A percentile compares a stretch with the other conserved stretches of the same genome.
These are phyloP conservation scores for Exophiala bonariae DNA, from an alignment of 2,329 filamentous ascomycete genomes.

Conservation along the genomic window DNA sequence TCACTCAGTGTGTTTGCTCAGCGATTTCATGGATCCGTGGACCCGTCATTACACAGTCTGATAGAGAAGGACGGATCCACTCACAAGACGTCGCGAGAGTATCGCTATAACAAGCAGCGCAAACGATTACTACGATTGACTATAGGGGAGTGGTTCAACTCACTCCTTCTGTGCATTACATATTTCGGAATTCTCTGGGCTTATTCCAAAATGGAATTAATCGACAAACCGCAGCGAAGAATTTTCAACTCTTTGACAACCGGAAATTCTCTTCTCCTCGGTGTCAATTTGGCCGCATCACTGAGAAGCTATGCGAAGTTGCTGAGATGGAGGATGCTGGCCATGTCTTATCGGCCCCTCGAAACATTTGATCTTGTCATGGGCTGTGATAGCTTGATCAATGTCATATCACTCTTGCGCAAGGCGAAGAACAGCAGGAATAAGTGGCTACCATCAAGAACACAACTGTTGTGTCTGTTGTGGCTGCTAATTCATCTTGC, in stretches of 20 bases:
- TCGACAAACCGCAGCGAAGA: conserved; percentile 16
- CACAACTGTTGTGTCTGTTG: conserved; percentile 19
- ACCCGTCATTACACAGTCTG: conserved; percentile 17
- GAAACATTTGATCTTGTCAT: conserved; percentile 26
- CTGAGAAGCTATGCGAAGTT: conserved; percentile 24
- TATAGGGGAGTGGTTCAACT: conserved; percentile 23
- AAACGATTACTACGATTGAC: conserved; percentile 19
- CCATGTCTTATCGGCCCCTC: conserved; percentile 18
- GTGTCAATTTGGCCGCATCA: conserved; percentile 23
- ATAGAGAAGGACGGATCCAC: conserved; percentile 7
- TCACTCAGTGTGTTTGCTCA: conserved; percentile 11
- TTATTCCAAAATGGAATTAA: conserved; percentile 13
- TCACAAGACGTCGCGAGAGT: conserved; percentile 14
- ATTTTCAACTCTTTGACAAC: conserved; percentile 25
- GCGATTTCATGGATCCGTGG: conserved; percentile 13
- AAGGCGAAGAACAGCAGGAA: conserved; percentile 14
- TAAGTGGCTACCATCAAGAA: conserved; percentile 17
- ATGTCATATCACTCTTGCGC: conserved; percentile 21
- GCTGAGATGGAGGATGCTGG: conserved; percentile 23
- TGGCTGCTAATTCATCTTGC: conserved; percentile 24
- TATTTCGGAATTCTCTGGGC: conserved; percentile 20
- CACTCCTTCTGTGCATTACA: conserved; percentile 13
- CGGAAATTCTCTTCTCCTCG: conserved; percentile 17
- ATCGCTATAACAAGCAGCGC: conserved; percentile 16
- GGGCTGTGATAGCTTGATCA: conserved; percentile 23